A percentile compares a stretch with the other conserved stretches of the same genome.
These are phyloP conservation scores for Penicillium sp. DNA, from an alignment of 2,329 filamentous ascomycete species.

Conservation along the genomic window DNA sequence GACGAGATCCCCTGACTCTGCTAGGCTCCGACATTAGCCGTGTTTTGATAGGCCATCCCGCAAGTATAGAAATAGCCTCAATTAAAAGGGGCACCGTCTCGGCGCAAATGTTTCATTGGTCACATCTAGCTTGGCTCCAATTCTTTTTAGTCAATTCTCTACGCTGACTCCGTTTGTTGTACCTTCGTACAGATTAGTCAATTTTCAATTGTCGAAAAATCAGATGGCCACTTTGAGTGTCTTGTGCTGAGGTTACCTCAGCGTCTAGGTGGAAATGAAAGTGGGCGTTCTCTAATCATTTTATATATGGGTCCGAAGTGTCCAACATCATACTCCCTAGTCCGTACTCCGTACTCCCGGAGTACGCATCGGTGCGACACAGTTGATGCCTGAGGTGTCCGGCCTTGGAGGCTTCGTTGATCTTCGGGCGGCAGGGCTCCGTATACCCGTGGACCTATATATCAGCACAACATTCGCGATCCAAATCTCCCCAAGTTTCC, in stretches of 20 bases:
- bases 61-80: conserved; percentile 4
- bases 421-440: conserved; percentile 53
- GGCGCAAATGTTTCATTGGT: neutral
- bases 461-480: conserved; percentile 51
- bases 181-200: too few species aligned
- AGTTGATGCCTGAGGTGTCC: neutral
- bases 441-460: conserved; percentile 18
- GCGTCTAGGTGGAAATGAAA: neutral
- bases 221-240: conserved; percentile 19
- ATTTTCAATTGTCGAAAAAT: neutral
- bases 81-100: neutral
- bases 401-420: too few species aligned
- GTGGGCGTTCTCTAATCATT: neutral
- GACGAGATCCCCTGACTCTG: neutral
- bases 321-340: neutral
- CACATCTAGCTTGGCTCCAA: neutral
- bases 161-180: too few species aligned
- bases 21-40: neutral
- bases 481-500: conserved; percentile 43
- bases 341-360: too few species aligned
- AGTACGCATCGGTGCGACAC: too few species aligned
- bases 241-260: conserved; percentile 12
- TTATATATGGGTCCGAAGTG: neutral
- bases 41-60: conserved; percentile 3
- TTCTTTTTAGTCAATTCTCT: neutral